phyloP scores from a whole-genome alignment of 2,329 filamentous ascomycete species.

The Xylariales sp. region DNA sequence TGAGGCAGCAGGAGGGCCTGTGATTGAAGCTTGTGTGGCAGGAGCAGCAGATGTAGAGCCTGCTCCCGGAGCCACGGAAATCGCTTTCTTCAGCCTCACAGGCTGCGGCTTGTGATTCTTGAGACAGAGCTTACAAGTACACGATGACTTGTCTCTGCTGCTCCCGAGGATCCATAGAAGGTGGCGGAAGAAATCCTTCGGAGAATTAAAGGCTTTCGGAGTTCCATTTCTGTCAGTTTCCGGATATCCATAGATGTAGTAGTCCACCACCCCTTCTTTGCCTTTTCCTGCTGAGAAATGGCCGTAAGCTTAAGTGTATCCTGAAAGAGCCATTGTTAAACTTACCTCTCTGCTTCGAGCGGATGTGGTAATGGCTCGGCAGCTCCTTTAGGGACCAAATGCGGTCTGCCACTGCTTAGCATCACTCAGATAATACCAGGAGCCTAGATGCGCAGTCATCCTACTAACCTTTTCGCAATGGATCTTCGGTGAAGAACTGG shows the following conservation, averaged over 20 bases:
- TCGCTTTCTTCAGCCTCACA: slow-evolving; percentile 4
- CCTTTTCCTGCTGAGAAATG: slow-evolving; percentile 6
- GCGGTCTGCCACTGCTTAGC: slow-evolving; percentile 7
- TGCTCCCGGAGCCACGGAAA: neutral
- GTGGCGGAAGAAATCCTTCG: slow-evolving; percentile 14
- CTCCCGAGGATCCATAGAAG: slow-evolving; percentile 12
- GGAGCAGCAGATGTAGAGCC: neutral
- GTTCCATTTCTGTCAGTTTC: slow-evolving; percentile 10
- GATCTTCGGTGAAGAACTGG: slow-evolving; percentile 9
- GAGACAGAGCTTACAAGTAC: slow-evolving; percentile 11
- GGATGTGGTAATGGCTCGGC: slow-evolving; percentile 12
- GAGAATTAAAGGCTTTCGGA: slow-evolving; percentile 9
- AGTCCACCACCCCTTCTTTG: slow-evolving; percentile 7
- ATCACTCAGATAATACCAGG: too few species aligned
- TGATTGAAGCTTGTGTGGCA: too few species aligned
- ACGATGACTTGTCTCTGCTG: slow-evolving; percentile 7
- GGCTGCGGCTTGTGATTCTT: slow-evolving; percentile 8
- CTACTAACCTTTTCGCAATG: slow-evolving; percentile 4
- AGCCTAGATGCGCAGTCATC: neutral
- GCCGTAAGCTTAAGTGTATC: neutral
- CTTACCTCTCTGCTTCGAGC: slow-evolving; percentile 8
- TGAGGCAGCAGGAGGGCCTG: neutral
- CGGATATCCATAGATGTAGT: slow-evolving; percentile 14
- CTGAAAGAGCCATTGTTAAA: neutral
- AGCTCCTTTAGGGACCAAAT: slow-evolving; percentile 10